These are phyloP conservation scores for Colletotrichum sp. DNA, from an alignment of 2,329 filamentous ascomycete genomes.

Conservation along the genomic window DNA sequence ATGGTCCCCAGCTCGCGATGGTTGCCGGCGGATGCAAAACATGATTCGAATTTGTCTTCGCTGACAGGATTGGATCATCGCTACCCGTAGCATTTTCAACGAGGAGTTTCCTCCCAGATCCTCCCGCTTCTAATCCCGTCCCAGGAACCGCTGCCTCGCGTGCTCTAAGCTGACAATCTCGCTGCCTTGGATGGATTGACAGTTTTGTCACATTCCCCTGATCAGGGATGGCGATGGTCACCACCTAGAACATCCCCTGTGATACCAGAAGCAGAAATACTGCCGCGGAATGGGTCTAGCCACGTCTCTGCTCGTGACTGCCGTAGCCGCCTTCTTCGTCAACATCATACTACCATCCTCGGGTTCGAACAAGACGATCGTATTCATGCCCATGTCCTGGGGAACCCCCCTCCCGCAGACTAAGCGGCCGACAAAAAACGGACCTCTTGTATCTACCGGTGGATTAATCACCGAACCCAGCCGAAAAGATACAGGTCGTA, in stretches of 20 bases:
- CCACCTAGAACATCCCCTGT: neutral
- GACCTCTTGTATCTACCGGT: neutral
- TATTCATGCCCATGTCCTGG: neutral
- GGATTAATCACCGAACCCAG: neutral
- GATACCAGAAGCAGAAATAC: neutral
- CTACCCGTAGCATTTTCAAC: fast-evolving
- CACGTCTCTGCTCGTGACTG: neutral
- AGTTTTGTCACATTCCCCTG: neutral
- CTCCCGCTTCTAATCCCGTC: neutral
- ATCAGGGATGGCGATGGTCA: fast-evolving
- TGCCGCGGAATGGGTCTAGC: neutral
- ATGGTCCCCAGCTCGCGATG: neutral
- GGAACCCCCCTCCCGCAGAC: neutral
- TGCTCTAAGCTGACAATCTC: neutral
- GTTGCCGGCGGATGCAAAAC: fast-evolving
- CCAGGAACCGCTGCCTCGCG: neutral
- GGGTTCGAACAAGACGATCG: neutral
- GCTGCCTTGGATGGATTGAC: neutral
- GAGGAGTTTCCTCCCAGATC: neutral
- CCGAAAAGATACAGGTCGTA: neutral
- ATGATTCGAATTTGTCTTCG: neutral
- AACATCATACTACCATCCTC: neutral
- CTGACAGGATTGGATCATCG: fast-evolving
- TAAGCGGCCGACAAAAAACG: neutral
- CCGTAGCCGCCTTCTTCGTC: neutral